phyloP scores from a whole-genome alignment of 176 grass and related monocot genomes.

The Triticum urartu region DNA sequence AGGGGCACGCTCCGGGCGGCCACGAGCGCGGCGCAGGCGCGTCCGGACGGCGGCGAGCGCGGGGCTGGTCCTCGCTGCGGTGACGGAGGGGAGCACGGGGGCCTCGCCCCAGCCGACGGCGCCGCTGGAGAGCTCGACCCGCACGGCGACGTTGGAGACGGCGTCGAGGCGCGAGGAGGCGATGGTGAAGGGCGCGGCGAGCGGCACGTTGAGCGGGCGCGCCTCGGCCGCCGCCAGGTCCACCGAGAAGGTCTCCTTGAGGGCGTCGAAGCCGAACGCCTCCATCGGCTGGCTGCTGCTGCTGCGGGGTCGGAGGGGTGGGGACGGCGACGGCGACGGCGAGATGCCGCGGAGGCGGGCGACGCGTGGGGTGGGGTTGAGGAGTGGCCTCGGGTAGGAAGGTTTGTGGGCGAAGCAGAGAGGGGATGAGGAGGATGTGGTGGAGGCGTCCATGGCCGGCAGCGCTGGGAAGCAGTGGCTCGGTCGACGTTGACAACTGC shows the following conservation, averaged over 20 bases:
- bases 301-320: not conserved
- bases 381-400: not conserved
- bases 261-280: constrained; percentile 62
- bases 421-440: not conserved
- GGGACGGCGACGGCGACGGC: constrained; percentile 29
- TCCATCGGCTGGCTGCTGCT: not conserved
- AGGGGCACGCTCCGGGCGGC: constrained; percentile 40
- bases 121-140: constrained; percentile 80
- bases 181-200: constrained; percentile 88
- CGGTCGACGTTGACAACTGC: no score
- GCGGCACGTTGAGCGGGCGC: constrained; percentile 71
- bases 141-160: constrained; percentile 71
- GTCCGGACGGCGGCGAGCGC: constrained; percentile 50
- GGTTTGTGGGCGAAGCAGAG: not conserved
- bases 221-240: constrained; percentile 71
- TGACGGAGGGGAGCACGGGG: constrained; percentile 79
- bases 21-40: constrained; percentile 40
- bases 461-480: no score
- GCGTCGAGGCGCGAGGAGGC: constrained; percentile 68
- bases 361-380: not conserved
- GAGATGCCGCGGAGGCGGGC: constrained; percentile 22
- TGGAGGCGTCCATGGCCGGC: constrained; percentile 27
- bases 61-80: constrained; percentile 76
- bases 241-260: constrained; percentile 79
- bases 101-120: constrained; percentile 82